Evolutionary conservation across 148 eudicot species (phyloP).

Genomic region (Arbutus unedo): DNA sequence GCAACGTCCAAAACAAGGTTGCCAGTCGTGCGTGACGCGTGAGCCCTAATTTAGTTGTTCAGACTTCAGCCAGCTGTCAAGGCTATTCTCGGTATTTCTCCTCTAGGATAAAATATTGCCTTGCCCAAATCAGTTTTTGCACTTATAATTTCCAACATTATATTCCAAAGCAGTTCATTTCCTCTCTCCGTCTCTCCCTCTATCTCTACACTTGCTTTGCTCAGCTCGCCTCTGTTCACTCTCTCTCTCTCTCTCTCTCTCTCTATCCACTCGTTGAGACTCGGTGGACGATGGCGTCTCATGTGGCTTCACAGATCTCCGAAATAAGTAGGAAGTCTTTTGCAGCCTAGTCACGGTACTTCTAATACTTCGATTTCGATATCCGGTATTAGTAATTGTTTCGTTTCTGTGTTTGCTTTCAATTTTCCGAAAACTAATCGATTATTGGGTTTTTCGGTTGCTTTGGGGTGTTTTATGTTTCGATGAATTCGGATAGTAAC

Average conservation of each 20-base stretch:
- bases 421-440: neutral
- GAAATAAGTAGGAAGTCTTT: neutral
- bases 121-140: neutral
- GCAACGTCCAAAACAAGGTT: neutral
- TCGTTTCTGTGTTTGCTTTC: neutral
- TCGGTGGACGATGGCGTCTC: conserved; percentile 13
- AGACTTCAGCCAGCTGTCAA: neutral
- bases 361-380: conserved; percentile 4
- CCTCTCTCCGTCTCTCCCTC: neutral
- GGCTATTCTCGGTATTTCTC: neutral
- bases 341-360: conserved; percentile 1
- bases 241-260: conserved; percentile 20
- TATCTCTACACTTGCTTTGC: neutral
- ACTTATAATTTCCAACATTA: neutral
- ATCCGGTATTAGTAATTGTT: neutral
- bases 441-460: conserved; percentile 8
- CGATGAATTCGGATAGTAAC: no score
- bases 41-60: neutral
- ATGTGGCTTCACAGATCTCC: conserved; percentile 10
- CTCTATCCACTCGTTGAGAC: conserved; percentile 3
- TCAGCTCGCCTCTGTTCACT: conserved; percentile 9
- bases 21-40: neutral
- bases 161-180: neutral
- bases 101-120: neutral
- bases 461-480: neutral